phyloP scores from a whole-genome alignment of 371 early-diverging fungal genomes.

The Dinochytrium kinnereticum region DNA sequence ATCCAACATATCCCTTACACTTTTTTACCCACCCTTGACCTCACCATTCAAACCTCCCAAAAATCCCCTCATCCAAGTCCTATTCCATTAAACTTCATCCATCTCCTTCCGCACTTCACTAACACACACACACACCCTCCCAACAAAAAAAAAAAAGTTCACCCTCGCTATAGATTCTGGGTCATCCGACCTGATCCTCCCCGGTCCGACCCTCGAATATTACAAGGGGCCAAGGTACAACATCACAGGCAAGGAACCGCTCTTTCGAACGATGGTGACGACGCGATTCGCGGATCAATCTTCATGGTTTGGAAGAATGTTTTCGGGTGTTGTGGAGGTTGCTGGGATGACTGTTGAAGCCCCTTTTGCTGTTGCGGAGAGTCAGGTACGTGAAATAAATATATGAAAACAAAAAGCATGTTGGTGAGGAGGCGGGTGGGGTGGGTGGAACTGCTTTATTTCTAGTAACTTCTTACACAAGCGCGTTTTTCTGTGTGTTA shows the following conservation, averaged over 20 bases:
- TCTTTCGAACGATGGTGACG: neutral
- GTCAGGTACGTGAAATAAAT: neutral
- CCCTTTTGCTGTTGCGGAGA: conserved; percentile 17
- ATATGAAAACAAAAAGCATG: no score
- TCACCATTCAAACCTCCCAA: neutral
- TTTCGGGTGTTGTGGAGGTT: conserved; percentile 11
- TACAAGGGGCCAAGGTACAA: conserved; percentile 20
- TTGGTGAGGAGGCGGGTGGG: no score
- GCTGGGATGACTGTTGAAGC: conserved; percentile 12
- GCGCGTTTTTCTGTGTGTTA: no score
- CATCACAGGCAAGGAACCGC: conserved; percentile 10
- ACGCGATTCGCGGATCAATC: conserved; percentile 19
- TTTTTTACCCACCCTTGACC: no score
- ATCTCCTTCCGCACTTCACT: no score
- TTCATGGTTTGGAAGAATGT: conserved; percentile 25
- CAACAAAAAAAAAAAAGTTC: no score
- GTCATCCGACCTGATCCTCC: conserved; percentile 29
- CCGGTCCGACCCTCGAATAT: conserved; percentile 16
- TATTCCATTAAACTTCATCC: no score
- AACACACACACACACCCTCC: no score
- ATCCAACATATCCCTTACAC: no score
- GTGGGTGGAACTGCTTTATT: no score
- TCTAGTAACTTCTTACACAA: no score
- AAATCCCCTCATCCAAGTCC: neutral
- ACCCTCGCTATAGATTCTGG: conserved; percentile 28